Base-by-base conservation (phyloP, 148 eudicot genomes). In the Cornus suecica region DNA sequence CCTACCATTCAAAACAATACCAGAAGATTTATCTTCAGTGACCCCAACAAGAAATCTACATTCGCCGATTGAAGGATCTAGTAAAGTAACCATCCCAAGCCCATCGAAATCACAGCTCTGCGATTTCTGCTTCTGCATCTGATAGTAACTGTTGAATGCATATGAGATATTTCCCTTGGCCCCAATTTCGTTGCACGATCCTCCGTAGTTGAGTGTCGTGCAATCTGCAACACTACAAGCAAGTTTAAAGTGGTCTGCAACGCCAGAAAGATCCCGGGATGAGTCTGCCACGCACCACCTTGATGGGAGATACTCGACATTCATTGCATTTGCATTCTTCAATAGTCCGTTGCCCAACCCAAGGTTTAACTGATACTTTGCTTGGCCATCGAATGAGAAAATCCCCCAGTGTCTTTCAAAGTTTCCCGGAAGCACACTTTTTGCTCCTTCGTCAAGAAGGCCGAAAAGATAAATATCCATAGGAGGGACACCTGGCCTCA, bases 401-500 rank as follows among this genome's bases (percentile, higher is more conserved):
- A 92, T 87, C 0, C 95, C 95, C 97, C 97, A 90, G 61, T 92
- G 97, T 74, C 97, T 87, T 79, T 92, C 97, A 24, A 92, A 92
- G 75, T 89, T 90, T 25, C 97, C 97, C 0, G 97, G 97, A 13
- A 92, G 85, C 18, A 70, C 68, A 78, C 89, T 92, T 68, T 92
- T 92, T 70, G 93, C 93, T 18, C 84, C 90, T 86, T 92, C 97
- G 51, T 92, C 95, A 1, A 90, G 84, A 29, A 92, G 88, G 72
- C 91, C 65, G 80, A 92, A 92, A 32, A 92, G 89, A 77, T 92
- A 92, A 68, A 92, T 75, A 74, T 92, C 97, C 76, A 80, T 54
- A 0, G 95, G 95, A n/a, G 93, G 89, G 30, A 68, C 83, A n/a
- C 83, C 86, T 0, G 95, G 97, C 81, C 93, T 85, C 27, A 92